These are phyloP conservation scores for Setomelanomma holmii DNA, from an alignment of 2,329 filamentous ascomycete genomes.

Conservation along the genomic window DNA sequence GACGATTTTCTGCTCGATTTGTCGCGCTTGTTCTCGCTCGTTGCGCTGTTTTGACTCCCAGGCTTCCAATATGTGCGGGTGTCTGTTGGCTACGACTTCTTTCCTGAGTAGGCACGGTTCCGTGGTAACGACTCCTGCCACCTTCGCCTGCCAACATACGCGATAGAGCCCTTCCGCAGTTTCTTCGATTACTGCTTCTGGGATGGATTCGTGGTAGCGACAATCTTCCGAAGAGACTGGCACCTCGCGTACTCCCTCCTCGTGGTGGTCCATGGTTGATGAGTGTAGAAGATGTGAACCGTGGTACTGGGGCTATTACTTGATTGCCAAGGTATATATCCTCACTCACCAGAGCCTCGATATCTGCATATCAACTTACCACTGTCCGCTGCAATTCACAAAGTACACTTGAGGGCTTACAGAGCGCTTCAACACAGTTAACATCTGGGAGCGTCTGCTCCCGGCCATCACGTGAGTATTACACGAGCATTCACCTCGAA, in stretches of 20 bases:
- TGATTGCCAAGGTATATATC: too few species aligned
- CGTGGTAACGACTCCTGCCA: background rate
- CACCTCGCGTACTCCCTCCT: background rate
- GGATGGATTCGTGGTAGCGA: background rate
- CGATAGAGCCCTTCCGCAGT: background rate
- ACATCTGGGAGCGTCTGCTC: too few species aligned
- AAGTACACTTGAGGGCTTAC: too few species aligned
- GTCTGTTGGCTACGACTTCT: background rate
- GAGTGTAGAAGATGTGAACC: too few species aligned
- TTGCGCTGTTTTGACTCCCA: conserved; percentile 3
- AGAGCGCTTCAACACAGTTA: too few species aligned
- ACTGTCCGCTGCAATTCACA: too few species aligned
- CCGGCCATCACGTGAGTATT: background rate
- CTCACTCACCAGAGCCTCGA: too few species aligned
- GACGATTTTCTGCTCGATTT: background rate
- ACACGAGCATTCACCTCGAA: too few species aligned
- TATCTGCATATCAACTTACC: too few species aligned
- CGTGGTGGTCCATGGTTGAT: background rate
- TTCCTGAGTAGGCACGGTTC: background rate
- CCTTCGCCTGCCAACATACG: conserved; percentile 1
- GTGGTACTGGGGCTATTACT: too few species aligned
- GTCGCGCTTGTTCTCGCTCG: background rate
- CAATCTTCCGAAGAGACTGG: background rate
- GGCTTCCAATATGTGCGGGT: conserved; percentile 2
- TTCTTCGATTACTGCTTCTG: conserved; percentile 6